Evolutionary conservation across 768 basidiomycete genomes (phyloP), one percentile per base, ranked within the genome.

Genomic region (Sarcomyxa edulis): DNA sequence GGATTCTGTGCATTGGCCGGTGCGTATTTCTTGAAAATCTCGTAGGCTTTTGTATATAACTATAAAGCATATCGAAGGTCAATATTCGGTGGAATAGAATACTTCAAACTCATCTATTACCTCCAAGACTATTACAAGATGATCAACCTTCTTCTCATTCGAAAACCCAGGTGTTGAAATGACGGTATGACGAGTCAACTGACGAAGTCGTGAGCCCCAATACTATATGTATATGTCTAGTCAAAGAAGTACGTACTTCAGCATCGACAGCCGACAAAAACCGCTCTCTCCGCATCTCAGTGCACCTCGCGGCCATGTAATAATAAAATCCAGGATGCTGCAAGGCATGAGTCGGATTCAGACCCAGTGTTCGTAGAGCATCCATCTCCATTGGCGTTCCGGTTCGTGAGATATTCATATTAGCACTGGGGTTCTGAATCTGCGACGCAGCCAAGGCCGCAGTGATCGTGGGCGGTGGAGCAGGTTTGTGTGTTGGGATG

Each of bases 261-360:
- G 66, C 65, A 19, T 79, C 72, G 7, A 77, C 37, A 11, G 74
- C 72, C 12, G 66, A 64, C 36, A 83, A 46, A 55, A 84, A 98
- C 21, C 82, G 69, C 46, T 76, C 71, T 26, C 81, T 63, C 19
- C 95, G 66, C 44, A 76, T 69, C 48, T 93, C 84, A 0, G 90
- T 90, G 51, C 89, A 93, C 27, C 74, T 70, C 0, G 89, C 95
- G 0, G 93, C 87, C 62, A 84, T 78, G 51, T 86, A 85, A 60
- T 90, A 96, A 53, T 93, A 95, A 56, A 84, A 92, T 0, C 92
- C 94, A 0, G 95, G 84, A 53, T 94, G 91, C 53, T 93, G 91
- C 33, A 98, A 59, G 0, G 85, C 79, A 48, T 84, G 81, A 27
- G 75, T 78, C 0, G 95, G 92, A 50, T 91, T 92, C 15, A 84